These are phyloP conservation scores for Keqinozyma sinolaborantium DNA, from an alignment of 1,139 yeast species.

Conservation along the genomic window DNA sequence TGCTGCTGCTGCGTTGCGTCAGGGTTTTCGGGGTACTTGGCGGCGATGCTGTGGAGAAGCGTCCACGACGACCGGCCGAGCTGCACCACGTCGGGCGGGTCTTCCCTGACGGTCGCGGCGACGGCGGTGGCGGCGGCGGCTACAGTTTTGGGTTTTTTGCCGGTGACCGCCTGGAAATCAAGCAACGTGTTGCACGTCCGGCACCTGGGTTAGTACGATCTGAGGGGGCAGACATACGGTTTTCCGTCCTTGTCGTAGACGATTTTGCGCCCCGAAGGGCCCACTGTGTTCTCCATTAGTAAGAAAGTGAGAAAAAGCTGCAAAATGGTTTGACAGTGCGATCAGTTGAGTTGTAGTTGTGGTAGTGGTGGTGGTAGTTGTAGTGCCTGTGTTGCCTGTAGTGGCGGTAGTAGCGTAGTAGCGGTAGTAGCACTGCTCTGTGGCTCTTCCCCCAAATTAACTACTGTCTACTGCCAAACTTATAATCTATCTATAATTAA, in stretches of 20 bases:
- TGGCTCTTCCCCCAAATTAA: too few relatives aligned
- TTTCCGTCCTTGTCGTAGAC: slow-evolving; percentile 85
- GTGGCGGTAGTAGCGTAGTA: too few relatives aligned
- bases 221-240: slow-evolving; percentile 54
- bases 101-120: slow-evolving; percentile 32
- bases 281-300: slow-evolving; percentile 23
- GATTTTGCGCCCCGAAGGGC: slow-evolving; percentile 65
- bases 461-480: too few relatives aligned
- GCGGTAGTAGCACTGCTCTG: too few relatives aligned
- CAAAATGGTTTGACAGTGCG: too few relatives aligned
- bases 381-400: too few relatives aligned
- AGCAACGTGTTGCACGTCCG: slow-evolving; percentile 77
- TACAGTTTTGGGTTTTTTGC: slow-evolving; percentile 13
- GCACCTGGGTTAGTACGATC: slow-evolving; percentile 46
- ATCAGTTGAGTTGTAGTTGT: too few relatives aligned
- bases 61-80: slow-evolving; percentile 94
- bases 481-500: too few relatives aligned
- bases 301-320: background rate
- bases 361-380: too few relatives aligned
- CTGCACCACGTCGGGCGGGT: slow-evolving; percentile 84
- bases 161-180: slow-evolving; percentile 68
- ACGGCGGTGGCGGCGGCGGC: slow-evolving; percentile 12
- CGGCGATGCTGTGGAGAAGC: slow-evolving; percentile 84
- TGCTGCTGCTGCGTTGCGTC: slow-evolving; percentile 59
- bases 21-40: slow-evolving; percentile 78